Evolutionary conservation across 768 basidiomycete genomes (phyloP).

Genomic region (Paxillus rubicundulus): DNA sequence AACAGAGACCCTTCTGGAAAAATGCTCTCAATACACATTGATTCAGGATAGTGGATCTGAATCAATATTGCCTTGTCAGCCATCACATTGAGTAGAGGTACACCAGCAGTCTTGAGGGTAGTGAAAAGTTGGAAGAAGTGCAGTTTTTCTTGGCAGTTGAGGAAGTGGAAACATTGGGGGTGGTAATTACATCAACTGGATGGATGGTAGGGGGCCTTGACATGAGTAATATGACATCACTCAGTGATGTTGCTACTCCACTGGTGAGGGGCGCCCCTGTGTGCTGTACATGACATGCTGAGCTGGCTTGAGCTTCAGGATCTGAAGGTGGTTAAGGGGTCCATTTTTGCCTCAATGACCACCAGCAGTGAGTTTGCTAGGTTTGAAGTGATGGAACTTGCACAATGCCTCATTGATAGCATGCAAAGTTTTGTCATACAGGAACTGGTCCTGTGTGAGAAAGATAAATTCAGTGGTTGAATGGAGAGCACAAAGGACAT

Average conservation of each 20-base stretch:
- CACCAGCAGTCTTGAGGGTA: background rate
- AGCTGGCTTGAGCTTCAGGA: conserved; percentile 17
- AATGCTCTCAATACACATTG: background rate
- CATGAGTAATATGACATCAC: conserved; percentile 7
- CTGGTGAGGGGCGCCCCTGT: conserved; percentile 23
- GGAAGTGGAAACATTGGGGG: conserved; percentile 5
- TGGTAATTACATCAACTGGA: conserved; percentile 4
- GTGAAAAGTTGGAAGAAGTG: conserved; percentile 4
- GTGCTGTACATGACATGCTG: conserved; percentile 21
- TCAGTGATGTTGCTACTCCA: conserved; percentile 14
- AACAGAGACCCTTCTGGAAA: conserved; percentile 1
- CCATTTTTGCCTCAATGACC: conserved; percentile 7
- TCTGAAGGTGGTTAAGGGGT: conserved; percentile 3
- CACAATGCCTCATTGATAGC: background rate
- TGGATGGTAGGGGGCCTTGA: background rate
- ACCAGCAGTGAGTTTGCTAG: background rate
- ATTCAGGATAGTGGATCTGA: background rate
- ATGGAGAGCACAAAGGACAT: conserved; percentile 33
- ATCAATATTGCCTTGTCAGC: background rate
- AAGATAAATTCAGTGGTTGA: conserved; percentile 40
- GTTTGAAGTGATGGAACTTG: conserved; percentile 11
- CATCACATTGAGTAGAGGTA: conserved; percentile 1
- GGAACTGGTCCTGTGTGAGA: conserved; percentile 29
- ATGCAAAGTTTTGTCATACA: conserved; percentile 13
- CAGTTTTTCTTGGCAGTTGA: conserved; percentile 7